These are phyloP conservation scores for Tricholoma furcatifolium DNA, from an alignment of 768 basidiomycete species.

Conservation along the genomic window DNA sequence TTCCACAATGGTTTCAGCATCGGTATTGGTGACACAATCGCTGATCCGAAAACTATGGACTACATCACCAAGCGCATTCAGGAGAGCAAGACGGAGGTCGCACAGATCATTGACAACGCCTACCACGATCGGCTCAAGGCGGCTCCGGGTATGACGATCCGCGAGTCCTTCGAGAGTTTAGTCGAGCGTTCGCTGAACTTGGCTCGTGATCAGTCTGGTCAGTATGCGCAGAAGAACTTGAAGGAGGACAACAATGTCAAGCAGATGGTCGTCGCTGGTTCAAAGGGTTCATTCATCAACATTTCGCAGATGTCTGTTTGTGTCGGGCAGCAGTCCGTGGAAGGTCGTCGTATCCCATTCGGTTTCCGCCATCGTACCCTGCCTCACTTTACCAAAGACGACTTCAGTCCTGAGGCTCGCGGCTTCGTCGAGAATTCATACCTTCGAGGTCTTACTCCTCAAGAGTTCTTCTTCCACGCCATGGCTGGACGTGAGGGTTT, in stretches of 20 bases:
- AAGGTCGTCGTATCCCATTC: conserved; percentile 97
- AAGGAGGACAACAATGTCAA: conserved; percentile 99
- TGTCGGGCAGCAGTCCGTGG: conserved; percentile 97
- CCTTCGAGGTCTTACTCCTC: conserved; percentile 91
- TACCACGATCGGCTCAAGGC: conserved; percentile 86
- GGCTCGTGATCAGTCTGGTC: conserved; percentile 94
- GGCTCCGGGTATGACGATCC: conserved; percentile 97
- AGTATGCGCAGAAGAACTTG: conserved; percentile 93
- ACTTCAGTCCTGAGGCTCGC: conserved; percentile 95
- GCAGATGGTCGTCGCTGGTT: conserved; percentile 99
- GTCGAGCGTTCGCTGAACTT: conserved; percentile 90
- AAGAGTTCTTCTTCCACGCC: conserved; percentile 99
- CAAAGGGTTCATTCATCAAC: conserved; percentile 99
- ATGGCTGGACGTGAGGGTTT: conserved; percentile 99
- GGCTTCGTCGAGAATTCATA: conserved; percentile 99
- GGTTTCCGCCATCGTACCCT: conserved; percentile 96
- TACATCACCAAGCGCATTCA: conserved; percentile 83
- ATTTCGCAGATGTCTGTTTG: conserved; percentile 99
- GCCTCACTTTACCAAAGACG: conserved; percentile 98
- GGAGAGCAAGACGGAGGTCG: conserved; percentile 78
- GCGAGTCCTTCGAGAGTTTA: conserved; percentile 94
- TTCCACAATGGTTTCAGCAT: conserved; percentile 99
- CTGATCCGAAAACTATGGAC: conserved; percentile 84
- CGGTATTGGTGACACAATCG: conserved; percentile 98
- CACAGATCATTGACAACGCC: conserved; percentile 76